These are phyloP conservation scores for Kernera saxatilis DNA, from an alignment of 345 rosid genomes.

Conservation along the genomic window DNA sequence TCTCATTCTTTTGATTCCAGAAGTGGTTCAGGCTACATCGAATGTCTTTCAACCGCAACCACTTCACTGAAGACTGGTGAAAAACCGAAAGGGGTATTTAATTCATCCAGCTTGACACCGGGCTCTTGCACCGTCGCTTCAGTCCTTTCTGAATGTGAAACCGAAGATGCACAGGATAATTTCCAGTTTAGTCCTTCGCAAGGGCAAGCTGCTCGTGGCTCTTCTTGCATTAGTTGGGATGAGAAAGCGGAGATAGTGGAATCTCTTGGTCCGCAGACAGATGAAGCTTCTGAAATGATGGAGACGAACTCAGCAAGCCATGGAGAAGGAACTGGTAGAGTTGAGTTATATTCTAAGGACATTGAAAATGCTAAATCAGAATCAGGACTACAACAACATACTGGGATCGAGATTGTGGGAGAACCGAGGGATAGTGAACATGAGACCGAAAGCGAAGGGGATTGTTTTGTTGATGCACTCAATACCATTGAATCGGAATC, in stretches of 20 bases:
- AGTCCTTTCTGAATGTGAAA: slow-evolving; percentile 36
- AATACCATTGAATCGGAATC: slow-evolving; percentile 81
- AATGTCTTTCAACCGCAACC: slow-evolving; percentile 41
- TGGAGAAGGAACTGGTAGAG: slow-evolving; percentile 25
- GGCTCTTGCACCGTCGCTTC: slow-evolving; percentile 41
- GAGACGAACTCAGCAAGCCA: slow-evolving; percentile 6
- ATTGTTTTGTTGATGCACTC: slow-evolving; percentile 74
- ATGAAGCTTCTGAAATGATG: slow-evolving; percentile 31
- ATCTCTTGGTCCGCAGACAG: slow-evolving; percentile 29
- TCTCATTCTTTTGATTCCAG: slow-evolving; percentile 56
- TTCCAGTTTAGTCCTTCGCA: slow-evolving; percentile 35
- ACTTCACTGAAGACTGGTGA: slow-evolving; percentile 47
- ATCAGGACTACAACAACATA: slow-evolving; percentile 25
- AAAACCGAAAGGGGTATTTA: slow-evolving; percentile 34
- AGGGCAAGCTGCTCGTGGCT: slow-evolving; percentile 35
- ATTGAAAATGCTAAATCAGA: slow-evolving; percentile 32
- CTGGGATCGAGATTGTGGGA: slow-evolving; percentile 57
- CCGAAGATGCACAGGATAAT: slow-evolving; percentile 29
- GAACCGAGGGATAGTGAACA: slow-evolving; percentile 44
- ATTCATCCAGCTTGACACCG: slow-evolving; percentile 38
- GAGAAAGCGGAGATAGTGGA: slow-evolving; percentile 73
- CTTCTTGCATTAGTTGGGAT: slow-evolving; percentile 67
- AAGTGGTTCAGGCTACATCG: slow-evolving; percentile 55
- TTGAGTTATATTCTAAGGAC: slow-evolving; percentile 20
- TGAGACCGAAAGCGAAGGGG: slow-evolving; percentile 81